Base-by-base conservation (phyloP, 116 monocot species). In the Papilionanthe hybrid region DNA sequence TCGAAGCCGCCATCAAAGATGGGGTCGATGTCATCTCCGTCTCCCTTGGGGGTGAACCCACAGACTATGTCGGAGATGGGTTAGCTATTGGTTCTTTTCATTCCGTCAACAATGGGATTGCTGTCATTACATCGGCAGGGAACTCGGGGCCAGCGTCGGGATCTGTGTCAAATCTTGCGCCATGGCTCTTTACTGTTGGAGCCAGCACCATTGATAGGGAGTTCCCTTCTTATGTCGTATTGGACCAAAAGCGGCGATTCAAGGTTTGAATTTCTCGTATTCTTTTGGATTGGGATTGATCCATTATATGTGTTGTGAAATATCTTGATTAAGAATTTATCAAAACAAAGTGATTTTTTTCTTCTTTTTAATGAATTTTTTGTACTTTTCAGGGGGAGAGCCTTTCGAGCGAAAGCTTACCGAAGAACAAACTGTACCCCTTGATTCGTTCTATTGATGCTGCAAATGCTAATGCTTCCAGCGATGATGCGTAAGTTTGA, bases 1-100 rank as follows among this genome's bases (percentile, higher is more conserved):
- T 87, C 53, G 94, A 93, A 29, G 88, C 83, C 4, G 96, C 96
- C 1, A 92, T 96, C 27, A 66, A 83, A 10, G 96, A 96, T 29
- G 92, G 93, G 0, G 93, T 96, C 6, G 85, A 93, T 58, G 90
- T 96, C 17, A 75, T 96, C n/a, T 96, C 96, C 7, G 77, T 93
- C 60, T 96, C 96, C 10, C 83, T 93, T 19, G 96, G 93, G 20
- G 89, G 92, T 9, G 7, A 28, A 0, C 18, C 80, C 0, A 0
- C 0, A 7, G 83, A 82, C 67, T 91, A 86, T 11, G 42, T 91
- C n/a, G 2, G 11, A 0, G 89, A 93, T 27, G 86, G 79, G 4
- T 25, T 89, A 0, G 86, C 93, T 1, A 43, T 93, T 20, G 91
- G 91, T 6, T 74, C 93, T 15, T 93, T 93, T 63, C 93, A 93